Conservation (phyloP, 2,329 filamentous ascomycete genomes). For the Alternaria tenuissima region DNA sequence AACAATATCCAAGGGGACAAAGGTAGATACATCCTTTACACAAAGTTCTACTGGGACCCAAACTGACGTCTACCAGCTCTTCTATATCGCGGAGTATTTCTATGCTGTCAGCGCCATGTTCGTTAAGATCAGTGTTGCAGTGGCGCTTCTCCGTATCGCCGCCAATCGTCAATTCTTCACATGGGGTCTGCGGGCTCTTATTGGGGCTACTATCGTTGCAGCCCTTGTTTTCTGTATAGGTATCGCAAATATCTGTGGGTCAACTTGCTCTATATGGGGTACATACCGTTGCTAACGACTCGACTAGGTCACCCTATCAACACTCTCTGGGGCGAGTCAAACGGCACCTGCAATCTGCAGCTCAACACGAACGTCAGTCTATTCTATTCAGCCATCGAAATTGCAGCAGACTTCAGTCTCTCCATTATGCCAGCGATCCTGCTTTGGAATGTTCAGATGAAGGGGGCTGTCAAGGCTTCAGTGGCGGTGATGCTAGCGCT, state of each 20-base stretch:
- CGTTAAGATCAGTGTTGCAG: conserved; percentile 33
- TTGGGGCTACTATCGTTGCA: conserved; percentile 22
- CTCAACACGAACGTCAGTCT: conserved; percentile 32
- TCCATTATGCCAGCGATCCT: conserved; percentile 29
- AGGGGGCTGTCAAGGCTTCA: conserved; percentile 51
- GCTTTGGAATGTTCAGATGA: conserved; percentile 40
- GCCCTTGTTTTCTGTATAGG: conserved; percentile 29
- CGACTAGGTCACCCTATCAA: conserved; percentile 27
- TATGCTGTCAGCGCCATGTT: conserved; percentile 30
- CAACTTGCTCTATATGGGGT: not conserved
- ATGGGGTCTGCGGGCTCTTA: conserved; percentile 22
- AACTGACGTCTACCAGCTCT: conserved; percentile 14
- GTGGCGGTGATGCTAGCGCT: conserved; percentile 52
- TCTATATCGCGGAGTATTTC: conserved; percentile 34
- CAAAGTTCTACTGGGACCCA: not conserved
- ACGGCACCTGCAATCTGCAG: conserved; percentile 28
- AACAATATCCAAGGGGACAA: conserved; percentile 24
- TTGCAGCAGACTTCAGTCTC: conserved; percentile 30
- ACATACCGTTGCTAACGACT: not conserved
- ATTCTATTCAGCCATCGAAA: conserved; percentile 34
- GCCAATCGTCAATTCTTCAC: conserved; percentile 18
- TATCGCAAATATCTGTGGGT: conserved; percentile 32
- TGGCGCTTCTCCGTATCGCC: conserved; percentile 29
- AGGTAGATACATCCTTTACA: conserved; percentile 11
- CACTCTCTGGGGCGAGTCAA: conserved; percentile 32